These are phyloP conservation scores for Tetragonia tetragonoides DNA, from an alignment of 148 eudicot genomes.

Conservation along the genomic window DNA sequence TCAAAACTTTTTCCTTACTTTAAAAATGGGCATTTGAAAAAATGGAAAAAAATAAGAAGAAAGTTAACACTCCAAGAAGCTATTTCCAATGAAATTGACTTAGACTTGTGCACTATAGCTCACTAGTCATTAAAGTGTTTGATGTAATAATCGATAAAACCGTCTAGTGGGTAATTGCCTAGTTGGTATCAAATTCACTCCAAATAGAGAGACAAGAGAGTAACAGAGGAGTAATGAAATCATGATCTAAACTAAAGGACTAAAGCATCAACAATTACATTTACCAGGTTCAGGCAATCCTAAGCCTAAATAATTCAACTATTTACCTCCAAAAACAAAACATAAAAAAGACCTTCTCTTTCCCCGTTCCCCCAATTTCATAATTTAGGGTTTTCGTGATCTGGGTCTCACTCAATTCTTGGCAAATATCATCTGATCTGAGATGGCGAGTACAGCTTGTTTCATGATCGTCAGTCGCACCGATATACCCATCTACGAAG, in stretches of 20 bases:
- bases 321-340: slow-evolving; percentile 11
- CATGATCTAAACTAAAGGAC: too few species aligned
- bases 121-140: too few species aligned
- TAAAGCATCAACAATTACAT: background rate
- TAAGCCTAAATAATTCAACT: slow-evolving; percentile 20
- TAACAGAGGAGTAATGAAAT: background rate
- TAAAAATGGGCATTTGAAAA: too few species aligned
- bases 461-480: slow-evolving; percentile 92
- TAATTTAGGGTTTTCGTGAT: background rate
- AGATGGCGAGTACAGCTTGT: slow-evolving; percentile 84
- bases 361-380: background rate
- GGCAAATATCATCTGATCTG: background rate
- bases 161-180: too few species aligned
- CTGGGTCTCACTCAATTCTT: background rate
- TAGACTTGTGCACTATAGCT: too few species aligned
- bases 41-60: too few species aligned
- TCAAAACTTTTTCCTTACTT: too few species aligned
- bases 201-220: too few species aligned
- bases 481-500: slow-evolving; percentile 96
- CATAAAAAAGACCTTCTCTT: background rate
- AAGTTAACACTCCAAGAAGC: too few species aligned
- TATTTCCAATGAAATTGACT: too few species aligned
- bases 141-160: too few species aligned
- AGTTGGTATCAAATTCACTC: too few species aligned
- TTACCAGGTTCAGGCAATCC: background rate